These are phyloP conservation scores for Dalbergia oliveri DNA, from an alignment of 306 rosid genomes.

Conservation along the genomic window DNA sequence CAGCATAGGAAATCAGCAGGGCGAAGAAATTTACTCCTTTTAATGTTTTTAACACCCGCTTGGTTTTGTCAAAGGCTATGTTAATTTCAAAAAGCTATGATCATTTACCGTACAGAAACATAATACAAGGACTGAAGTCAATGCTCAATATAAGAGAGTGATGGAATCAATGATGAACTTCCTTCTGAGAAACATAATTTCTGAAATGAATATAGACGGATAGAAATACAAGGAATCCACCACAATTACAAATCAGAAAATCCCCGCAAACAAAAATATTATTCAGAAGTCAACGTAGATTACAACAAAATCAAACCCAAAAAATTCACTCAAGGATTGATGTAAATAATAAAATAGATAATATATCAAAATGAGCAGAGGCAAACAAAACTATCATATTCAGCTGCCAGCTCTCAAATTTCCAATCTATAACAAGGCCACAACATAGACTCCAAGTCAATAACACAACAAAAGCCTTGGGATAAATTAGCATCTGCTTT, in stretches of 20 bases:
- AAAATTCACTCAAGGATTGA: not conserved
- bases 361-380: not conserved
- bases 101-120: too few species aligned
- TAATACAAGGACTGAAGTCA: too few species aligned
- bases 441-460: not conserved
- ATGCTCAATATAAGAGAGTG: too few species aligned
- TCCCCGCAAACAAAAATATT: not conserved
- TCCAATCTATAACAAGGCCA: not conserved
- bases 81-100: not conserved
- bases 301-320: not conserved
- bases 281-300: not conserved
- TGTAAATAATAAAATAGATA: not conserved
- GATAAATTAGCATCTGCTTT: not conserved
- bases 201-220: not conserved
- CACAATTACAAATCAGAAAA: not conserved
- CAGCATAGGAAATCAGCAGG: constrained; percentile 27
- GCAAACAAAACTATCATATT: not conserved
- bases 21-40: not conserved
- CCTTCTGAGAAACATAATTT: not conserved
- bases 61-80: not conserved
- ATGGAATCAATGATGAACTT: too few species aligned
- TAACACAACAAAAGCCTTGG: not conserved
- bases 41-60: not conserved
- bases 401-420: not conserved
- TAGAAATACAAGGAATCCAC: not conserved